Base-by-base conservation (phyloP, 192 early-diverging fungal genomes). In the Linnemannia exigua region DNA sequence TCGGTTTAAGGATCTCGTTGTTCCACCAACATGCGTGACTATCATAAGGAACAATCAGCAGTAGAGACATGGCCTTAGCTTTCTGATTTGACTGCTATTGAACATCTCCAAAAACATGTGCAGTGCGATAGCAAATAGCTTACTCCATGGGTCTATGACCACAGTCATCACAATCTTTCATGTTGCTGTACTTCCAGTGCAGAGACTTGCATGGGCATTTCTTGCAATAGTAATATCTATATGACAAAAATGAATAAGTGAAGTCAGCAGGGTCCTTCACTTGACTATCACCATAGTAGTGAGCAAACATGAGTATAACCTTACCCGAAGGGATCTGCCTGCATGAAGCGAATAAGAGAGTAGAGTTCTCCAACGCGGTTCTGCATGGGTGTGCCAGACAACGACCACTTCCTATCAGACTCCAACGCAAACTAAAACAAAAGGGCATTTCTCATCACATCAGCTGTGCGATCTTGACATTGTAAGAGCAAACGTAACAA, bases 321-420 rank as follows among this genome's bases (percentile, higher is more conserved):
- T 33, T 87, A 90, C 88, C 84, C 84, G 69, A 66, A 86, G 19
- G 84, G 84, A 68, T 86, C 90, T 9, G 93, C 88, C 76, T 96
- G 92, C 89, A 97, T 92, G 77, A 99, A 95, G 9, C 97, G 92
- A 86, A 99, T 96, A 35, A 97, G 91, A 9, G 95, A 96, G 83
- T 96, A 99, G 37, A 99, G 89, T 88, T 99, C 97, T 50, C 97
- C 97, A 12, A 99, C 95, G 17, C 96, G 93, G 82, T 99, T 99
- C 72, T 99, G 97, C 84, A 99, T 89, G 17, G 96, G 96, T 22
- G 97, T 99, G 9, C 97, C 97, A 6, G 94, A 94, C n/a, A 99
- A 88, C 5, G 91, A 93, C 97, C 97, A 99, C 17, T 92, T 93
- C 73, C 87, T 90, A 20, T 94, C 74, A 31, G 91, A 76, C 5